A percentile compares a stretch with the other conserved stretches of the same genome.
These are phyloP conservation scores for Podaxis carcinomalis DNA, from an alignment of 768 basidiomycete genomes.

Conservation along the genomic window DNA sequence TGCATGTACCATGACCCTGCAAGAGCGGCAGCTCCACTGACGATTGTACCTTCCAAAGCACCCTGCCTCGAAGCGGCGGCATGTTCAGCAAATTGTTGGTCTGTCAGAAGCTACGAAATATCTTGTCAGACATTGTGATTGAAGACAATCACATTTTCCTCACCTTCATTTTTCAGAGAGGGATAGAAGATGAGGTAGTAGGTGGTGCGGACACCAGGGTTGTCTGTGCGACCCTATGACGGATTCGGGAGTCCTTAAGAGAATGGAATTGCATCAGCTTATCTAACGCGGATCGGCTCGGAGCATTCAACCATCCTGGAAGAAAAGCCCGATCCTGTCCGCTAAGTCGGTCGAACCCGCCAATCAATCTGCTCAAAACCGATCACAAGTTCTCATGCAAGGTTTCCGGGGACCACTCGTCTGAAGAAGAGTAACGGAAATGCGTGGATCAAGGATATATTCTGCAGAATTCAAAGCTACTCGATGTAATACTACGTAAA, in stretches of 20 bases:
- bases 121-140: neutral
- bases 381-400: neutral
- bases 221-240: neutral
- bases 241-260: neutral
- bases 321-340: neutral
- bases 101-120: constrained; percentile 25
- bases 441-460: neutral
- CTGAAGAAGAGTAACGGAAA: neutral
- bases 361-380: too few species aligned
- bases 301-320: neutral
- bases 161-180: constrained; percentile 28
- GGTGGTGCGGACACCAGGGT: neutral
- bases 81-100: constrained; percentile 49
- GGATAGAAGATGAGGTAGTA: constrained; percentile 8
- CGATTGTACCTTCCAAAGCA: constrained; percentile 53
- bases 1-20: constrained; percentile 54
- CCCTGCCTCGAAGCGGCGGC: constrained; percentile 55
- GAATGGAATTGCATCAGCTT: neutral
- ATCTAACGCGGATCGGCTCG: neutral
- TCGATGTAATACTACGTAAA: constrained; percentile 2
- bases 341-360: too few species aligned
- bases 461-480: neutral
- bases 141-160: neutral
- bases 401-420: neutral
- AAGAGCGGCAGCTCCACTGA: constrained; percentile 44